Base-by-base conservation (phyloP, 2,329 filamentous ascomycete species). In the Fusarium veterinarium region DNA sequence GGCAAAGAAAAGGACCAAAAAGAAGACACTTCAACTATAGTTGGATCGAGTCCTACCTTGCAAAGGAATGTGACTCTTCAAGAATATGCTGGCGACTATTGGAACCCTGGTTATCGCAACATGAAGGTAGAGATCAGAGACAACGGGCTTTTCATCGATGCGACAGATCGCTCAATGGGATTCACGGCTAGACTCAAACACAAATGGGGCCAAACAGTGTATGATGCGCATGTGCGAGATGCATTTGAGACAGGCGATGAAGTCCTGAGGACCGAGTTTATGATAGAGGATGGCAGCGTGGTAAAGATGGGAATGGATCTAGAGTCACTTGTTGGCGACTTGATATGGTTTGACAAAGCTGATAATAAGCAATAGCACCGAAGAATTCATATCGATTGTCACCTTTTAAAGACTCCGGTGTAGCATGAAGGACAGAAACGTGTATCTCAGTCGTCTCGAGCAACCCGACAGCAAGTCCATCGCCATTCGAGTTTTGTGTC, bases 161-260 rank as follows among this genome's bases (percentile, higher is more conserved):
- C 77, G 5, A 69, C 64, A 23, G 78, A 79, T 35, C 75, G 78
- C 3, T 79, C 79, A 1, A 67, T 78, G 55, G 78, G 72, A 3
- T 79, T 79, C 33, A 79, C 71, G 0, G 57, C 78, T 0, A 62
- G 44, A 0, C 74, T 80, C 40, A 35, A 71, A 1, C 76, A 78
- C 13, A 45, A 69, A 2, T 38, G 48, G 0, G 25, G 25, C 25
- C 25, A 25, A 25, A 25, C 25, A 6, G 25, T 25, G 25, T 25
- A 25, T 25, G 25, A 72, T 10, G 72, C 72, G 4, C 63, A 73
- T 14, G 55, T 76, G 37, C 57, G 62, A 25, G 67, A 75, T 37
- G 51, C 44, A 1, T 77, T 67, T 57, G 68, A 73, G 23, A 59
- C 65, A 8, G 65, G 65, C 0, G 66, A 72, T 13, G 69, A 70